Conservation (phyloP, 164 flowering plant species). For the Vitis cinerea region DNA sequence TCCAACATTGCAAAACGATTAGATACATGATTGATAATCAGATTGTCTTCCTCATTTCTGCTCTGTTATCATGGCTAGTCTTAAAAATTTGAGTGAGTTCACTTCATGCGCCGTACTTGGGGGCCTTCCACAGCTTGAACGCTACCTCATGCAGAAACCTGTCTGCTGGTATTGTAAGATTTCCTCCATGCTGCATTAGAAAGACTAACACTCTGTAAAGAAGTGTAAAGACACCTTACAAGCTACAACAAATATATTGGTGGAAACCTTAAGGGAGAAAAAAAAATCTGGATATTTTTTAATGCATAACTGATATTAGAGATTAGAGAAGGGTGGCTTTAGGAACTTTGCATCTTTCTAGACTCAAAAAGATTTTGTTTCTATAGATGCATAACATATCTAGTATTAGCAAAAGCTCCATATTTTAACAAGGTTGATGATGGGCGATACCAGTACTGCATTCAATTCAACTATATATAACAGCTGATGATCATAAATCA, state of each 20-base stretch:
- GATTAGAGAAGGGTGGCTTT: too few relatives aligned
- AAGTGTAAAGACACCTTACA: not conserved
- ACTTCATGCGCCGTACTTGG: constrained; percentile 75
- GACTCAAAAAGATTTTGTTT: too few relatives aligned
- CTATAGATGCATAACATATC: too few relatives aligned
- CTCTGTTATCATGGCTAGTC: too few relatives aligned
- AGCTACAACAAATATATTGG: not conserved
- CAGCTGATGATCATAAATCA: not conserved
- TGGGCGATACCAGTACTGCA: not conserved
- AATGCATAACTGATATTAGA: too few relatives aligned
- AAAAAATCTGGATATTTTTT: too few relatives aligned
- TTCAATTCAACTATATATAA: not conserved
- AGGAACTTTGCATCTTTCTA: too few relatives aligned
- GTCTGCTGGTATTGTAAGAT: constrained; percentile 77
- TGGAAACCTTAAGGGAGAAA: not conserved
- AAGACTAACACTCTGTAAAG: not conserved
- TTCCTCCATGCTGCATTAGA: constrained; percentile 65
- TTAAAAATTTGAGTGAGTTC: too few relatives aligned
- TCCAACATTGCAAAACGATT: too few relatives aligned
- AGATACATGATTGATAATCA: too few relatives aligned
- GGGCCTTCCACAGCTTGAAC: constrained; percentile 98
- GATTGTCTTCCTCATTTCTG: too few relatives aligned
- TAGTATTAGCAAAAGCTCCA: too few relatives aligned
- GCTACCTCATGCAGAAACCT: constrained; percentile 90
- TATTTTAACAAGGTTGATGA: not conserved